A percentile compares a stretch with the other conserved stretches of the same genome.
phyloP scores from a whole-genome alignment of 495 filamentous ascomycete species.

The Penicillium flavigenum region DNA sequence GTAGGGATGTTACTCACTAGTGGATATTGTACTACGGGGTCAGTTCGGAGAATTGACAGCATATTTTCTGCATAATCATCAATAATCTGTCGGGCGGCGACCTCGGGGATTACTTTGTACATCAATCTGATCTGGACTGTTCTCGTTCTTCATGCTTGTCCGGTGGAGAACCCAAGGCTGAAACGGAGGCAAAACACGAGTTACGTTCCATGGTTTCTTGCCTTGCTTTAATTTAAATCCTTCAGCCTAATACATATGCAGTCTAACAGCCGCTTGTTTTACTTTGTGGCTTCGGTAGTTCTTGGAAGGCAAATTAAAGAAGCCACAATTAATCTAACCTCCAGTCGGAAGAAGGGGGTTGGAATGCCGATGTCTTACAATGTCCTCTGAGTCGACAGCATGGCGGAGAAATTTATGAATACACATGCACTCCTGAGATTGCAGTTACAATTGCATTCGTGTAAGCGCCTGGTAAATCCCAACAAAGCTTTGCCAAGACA shows the following conservation, averaged over 20 bases:
- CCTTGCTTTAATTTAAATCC: background rate
- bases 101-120: background rate
- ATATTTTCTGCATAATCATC: background rate
- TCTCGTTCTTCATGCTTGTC: background rate
- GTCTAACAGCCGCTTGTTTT: background rate
- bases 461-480: too few species aligned
- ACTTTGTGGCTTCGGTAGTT: slow-evolving; percentile 3
- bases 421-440: background rate
- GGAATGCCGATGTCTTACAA: background rate
- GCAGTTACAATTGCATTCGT: background rate
- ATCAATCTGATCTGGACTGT: background rate
- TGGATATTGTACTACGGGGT: too few species aligned
- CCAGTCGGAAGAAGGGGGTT: background rate
- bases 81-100: background rate
- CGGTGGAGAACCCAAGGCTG: background rate
- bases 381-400: background rate
- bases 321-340: background rate
- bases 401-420: background rate
- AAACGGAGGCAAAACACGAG: background rate
- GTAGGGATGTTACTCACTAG: too few species aligned
- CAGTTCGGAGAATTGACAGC: background rate
- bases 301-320: background rate
- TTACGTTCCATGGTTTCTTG: background rate
- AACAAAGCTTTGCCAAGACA: background rate
- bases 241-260: background rate